Conservation (phyloP, 345 rosid genomes). For the Corchorus olitorius region DNA sequence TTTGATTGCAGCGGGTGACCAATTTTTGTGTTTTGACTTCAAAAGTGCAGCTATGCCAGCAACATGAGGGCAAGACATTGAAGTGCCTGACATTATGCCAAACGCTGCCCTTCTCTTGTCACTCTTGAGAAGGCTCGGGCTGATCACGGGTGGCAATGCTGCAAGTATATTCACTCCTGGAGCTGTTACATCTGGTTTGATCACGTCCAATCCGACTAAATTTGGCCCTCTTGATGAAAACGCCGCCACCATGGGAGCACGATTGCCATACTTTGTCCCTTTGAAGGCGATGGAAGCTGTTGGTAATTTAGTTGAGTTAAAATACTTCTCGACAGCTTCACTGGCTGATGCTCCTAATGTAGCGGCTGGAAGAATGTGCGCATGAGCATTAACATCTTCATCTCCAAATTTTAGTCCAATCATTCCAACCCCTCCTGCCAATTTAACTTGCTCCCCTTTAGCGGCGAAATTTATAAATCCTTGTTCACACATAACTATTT, state of each 20-base stretch:
- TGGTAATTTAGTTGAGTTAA: constrained; percentile 41
- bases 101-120: constrained; percentile 27
- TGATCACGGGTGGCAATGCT: constrained; percentile 58
- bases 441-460: constrained; percentile 39
- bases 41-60: constrained; percentile 29
- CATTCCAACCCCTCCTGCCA: constrained; percentile 72
- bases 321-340: constrained; percentile 38
- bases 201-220: constrained; percentile 47
- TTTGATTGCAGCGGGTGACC: constrained; percentile 37
- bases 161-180: constrained; percentile 78
- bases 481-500: constrained; percentile 53
- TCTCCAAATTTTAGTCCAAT: constrained; percentile 48
- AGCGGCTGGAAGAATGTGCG: constrained; percentile 68
- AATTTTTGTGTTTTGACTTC: constrained; percentile 30
- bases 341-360: constrained; percentile 53
- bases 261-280: constrained; percentile 57
- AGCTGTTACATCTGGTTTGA: constrained; percentile 80
- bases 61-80: constrained; percentile 39
- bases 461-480: constrained; percentile 16
- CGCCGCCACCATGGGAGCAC: constrained; percentile 71
- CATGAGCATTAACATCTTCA: constrained; percentile 66
- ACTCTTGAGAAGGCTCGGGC: neutral
- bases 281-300: constrained; percentile 57
- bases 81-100: constrained; percentile 30
- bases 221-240: constrained; percentile 88